Conservation (phyloP, 148 eudicot genomes). For the Nepenthes mirabilis region DNA sequence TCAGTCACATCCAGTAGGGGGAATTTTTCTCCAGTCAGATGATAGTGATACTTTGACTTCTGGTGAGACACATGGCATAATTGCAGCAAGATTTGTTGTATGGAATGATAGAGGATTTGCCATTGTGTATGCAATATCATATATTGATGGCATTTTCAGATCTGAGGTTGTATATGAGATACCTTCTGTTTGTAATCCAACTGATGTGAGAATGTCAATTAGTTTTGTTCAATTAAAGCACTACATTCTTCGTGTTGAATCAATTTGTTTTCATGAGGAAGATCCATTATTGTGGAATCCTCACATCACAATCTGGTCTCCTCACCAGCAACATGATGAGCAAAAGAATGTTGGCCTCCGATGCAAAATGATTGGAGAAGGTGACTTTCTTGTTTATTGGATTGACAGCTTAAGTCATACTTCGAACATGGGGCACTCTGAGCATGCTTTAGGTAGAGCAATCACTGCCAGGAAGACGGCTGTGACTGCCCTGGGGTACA, state of each 20-base stretch:
- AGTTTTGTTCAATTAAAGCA: constrained; percentile 35
- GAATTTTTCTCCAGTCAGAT: constrained; percentile 45
- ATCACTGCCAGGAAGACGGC: constrained; percentile 6
- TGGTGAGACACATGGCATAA: constrained; percentile 13
- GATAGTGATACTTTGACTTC: constrained; percentile 11
- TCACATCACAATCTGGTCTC: constrained; percentile 56
- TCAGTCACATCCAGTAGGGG: constrained; percentile 41
- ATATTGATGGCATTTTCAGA: constrained; percentile 32
- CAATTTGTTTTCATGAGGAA: constrained; percentile 39
- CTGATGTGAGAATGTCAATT: constrained; percentile 26
- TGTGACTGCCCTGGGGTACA: constrained; percentile 3
- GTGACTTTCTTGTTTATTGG: constrained; percentile 42
- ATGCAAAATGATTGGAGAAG: constrained; percentile 47
- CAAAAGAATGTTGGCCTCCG: constrained; percentile 12
- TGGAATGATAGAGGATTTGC: constrained; percentile 73
- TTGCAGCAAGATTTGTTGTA: constrained; percentile 34
- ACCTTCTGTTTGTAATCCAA: constrained; percentile 43
- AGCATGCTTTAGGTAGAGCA: constrained; percentile 5
- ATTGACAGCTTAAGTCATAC: constrained; percentile 13
- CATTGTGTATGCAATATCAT: constrained; percentile 44
- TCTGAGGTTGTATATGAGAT: constrained; percentile 29
- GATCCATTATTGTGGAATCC: constrained; percentile 77
- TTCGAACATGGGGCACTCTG: constrained; percentile 8
- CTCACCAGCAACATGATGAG: constrained; percentile 23
- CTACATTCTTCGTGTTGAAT: constrained; percentile 58